Evolutionary conservation across 345 rosid species (phyloP).

Genomic region (rapeseed (Brassica napus)): Da-Ae NC_063438.1:2844001-2844500

Average conservation of each 20-base stretch:
- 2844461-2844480: not conserved
- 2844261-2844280: not conserved
- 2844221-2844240: not conserved
- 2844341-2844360: not conserved
- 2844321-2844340: not conserved
- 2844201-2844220: conserved; percentile 18
- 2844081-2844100: not conserved
- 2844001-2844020: too few species aligned
- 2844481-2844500: not conserved
- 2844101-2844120: conserved; percentile 25
- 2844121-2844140: not conserved
- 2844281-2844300: not conserved
- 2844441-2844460: not conserved
- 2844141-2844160: conserved; percentile 27
- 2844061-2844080: too few species aligned
- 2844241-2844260: not conserved
- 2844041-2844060: too few species aligned
- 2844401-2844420: not conserved
- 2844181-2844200: conserved; percentile 15
- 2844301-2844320: not conserved
- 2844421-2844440: too few species aligned
- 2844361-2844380: not conserved
- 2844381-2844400: not conserved
- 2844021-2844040: too few species aligned
- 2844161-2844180: conserved; percentile 10